These are phyloP conservation scores for Porphyra umbilicalis DNA, from an alignment of 31 red algal genomes.

Conservation along the genomic window DNA sequence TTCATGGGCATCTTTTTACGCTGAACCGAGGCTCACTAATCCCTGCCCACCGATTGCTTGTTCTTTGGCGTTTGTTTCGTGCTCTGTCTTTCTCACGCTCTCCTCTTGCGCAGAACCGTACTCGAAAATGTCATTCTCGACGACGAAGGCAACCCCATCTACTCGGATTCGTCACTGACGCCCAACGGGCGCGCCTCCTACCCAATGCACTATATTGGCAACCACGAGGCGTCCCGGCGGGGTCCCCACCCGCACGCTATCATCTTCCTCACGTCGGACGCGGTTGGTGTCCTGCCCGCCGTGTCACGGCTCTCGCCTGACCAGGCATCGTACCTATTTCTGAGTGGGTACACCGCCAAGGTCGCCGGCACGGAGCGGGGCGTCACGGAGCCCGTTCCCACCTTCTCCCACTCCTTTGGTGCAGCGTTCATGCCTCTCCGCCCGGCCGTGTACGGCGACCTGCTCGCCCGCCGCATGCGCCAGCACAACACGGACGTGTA, in stretches of 20 bases:
- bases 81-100: too few species aligned
- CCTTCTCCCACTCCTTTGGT: slow-evolving; percentile 50
- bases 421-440: slow-evolving; percentile 45
- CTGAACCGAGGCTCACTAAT: too few species aligned
- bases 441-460: slow-evolving; percentile 20
- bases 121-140: slow-evolving; percentile 43
- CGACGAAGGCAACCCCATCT: background rate
- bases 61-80: too few species aligned
- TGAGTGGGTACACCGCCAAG: slow-evolving; percentile 56
- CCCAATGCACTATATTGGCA: slow-evolving; percentile 23
- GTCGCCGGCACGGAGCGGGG: slow-evolving; percentile 63
- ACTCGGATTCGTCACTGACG: slow-evolving; percentile 16
- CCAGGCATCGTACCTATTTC: slow-evolving; percentile 53
- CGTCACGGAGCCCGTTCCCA: slow-evolving; percentile 32
- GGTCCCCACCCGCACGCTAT: slow-evolving; percentile 25
- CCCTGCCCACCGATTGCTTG: too few species aligned
- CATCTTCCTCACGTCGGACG: slow-evolving; percentile 46
- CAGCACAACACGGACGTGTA: slow-evolving; percentile 18
- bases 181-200: slow-evolving; percentile 25
- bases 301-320: slow-evolving; percentile 15
- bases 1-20: too few species aligned
- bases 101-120: too few species aligned
- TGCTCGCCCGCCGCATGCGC: slow-evolving; percentile 15
- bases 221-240: slow-evolving; percentile 17
- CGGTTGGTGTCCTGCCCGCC: slow-evolving; percentile 53